Percentiles rank a stretch among this genome's conserved stretches.
phyloP scores from a whole-genome alignment of 352 stramenopile species.

The Globisporangium takayamanum region DNA sequence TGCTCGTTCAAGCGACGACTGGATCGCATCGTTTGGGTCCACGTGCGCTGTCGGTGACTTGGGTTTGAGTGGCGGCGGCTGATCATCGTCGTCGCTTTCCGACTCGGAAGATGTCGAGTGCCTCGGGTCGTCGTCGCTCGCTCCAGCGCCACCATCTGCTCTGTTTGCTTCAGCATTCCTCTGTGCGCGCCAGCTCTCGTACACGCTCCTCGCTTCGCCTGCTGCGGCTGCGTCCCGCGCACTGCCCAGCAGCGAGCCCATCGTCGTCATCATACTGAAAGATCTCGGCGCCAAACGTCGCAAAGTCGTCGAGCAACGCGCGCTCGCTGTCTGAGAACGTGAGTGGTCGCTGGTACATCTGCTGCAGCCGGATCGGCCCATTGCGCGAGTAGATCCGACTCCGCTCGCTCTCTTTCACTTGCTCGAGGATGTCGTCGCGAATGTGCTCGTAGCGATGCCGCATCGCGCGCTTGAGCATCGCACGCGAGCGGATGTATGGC shows the following conservation, averaged over 20 bases:
- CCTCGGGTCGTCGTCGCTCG: background rate
- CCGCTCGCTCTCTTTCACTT: conserved; percentile 49
- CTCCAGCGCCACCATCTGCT: background rate
- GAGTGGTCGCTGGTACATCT: conserved; percentile 24
- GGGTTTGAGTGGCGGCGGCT: no score
- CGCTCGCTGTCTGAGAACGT: conserved; percentile 40
- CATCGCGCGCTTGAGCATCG: conserved; percentile 43
- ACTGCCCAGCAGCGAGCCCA: no score
- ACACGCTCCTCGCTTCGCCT: conserved; percentile 5
- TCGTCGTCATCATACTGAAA: conserved; percentile 13
- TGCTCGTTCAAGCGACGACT: conserved; percentile 6
- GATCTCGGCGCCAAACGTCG: conserved; percentile 20
- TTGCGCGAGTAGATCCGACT: conserved; percentile 47
- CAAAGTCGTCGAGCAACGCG: conserved; percentile 38
- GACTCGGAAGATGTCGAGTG: no score
- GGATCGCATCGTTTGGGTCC: conserved; percentile 4
- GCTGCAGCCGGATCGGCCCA: conserved; percentile 40
- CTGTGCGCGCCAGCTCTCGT: conserved; percentile 20
- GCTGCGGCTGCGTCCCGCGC: background rate
- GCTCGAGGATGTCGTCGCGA: conserved; percentile 30
- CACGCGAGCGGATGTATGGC: conserved; percentile 32
- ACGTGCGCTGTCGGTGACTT: no score
- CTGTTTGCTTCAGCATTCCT: no score
- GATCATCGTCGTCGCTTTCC: no score
- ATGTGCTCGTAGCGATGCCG: conserved; percentile 38